Base-by-base conservation (phyloP, 2,329 filamentous ascomycete species). In the Xylaria digitata region DNA sequence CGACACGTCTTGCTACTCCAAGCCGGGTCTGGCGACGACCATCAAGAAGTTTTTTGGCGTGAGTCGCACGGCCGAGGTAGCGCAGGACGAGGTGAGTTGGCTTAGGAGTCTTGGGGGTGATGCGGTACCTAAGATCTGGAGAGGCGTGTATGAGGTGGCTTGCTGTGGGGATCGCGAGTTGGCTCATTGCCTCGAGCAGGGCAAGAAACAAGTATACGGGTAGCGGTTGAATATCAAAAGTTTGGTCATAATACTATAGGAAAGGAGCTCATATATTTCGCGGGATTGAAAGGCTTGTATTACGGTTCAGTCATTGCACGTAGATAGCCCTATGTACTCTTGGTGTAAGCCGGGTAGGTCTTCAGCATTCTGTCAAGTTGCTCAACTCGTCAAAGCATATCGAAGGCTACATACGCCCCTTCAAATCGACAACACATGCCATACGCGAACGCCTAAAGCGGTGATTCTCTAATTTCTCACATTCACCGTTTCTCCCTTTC, bases 1-100 rank as follows among this genome's bases (percentile, higher is more conserved):
- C 30, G 66, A 49, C 9, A 74, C 73, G 21, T 67, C 66, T 26
- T 74, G 73, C 59, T 75, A 66, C 50, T 61, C 62, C 21, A 37
- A 9, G 11, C 23, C 45, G 13, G 23, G 43, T 6, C 3, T 4
- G 13, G 1, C 26, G 6, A 19, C 30, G 15, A 37, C n/a, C 30
- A 2, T 69, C 6, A 43, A 30, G 43, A 37, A 8, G 5, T 1
- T 23, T 6, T 32, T 62, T 6, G 13, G n/a, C 15, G 2, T 1
- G 23, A 26, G 30, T 1, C 63, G 59, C n/a, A 61, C 66, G 2
- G 73, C 71, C 0, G 19, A 37, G 6, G 58, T 67, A 5, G 69
- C 72, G 9, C 1, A 6, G 46, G 70, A 73, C 15, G 73, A 74
- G 48, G 5, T 2, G 1, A 23, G 23, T 6, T 70, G 67, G 69